Base-by-base conservation (phyloP, 2,329 filamentous ascomycete genomes). In the Eutypella sp. region DNA sequence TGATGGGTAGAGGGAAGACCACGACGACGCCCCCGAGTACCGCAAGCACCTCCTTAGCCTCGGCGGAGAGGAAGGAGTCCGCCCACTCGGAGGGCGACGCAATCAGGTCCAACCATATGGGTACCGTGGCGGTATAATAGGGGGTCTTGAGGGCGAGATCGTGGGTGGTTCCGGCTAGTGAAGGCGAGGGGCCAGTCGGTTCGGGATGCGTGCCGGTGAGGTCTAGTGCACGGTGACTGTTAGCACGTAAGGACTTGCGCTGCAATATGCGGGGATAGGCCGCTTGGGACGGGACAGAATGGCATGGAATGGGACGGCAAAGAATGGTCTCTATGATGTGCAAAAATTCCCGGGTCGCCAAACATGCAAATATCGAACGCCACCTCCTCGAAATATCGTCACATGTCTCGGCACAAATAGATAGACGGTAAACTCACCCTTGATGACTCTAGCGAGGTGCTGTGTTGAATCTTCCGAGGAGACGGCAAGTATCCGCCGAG, bases 101-200 rank as follows among this genome's bases (percentile, higher is more conserved):
- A 47, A 83, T 70, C 39, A 83, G 70, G 57, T 87, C 83, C n/a
- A 86, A 70, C 83, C 83, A 87, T 53, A 86, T 70, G 37, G 82
- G 81, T 3, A 86, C 69, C 0, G 69, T 69, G 44, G 79, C 73
- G 20, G 65, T 72, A 67, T 85, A 86, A 68, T 86, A 86, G 13
- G 68, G 56, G 18, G 81, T 86, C 49, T 71, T 70, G 45, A 86
- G 65, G 8, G 65, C 48, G 25, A 82, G 71, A 37, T 66, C 61
- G 56, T 85, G 82, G 15, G 81, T 81, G 27, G 72, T 74, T 22
- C 83, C 82, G 1, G 82, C 81, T 25, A 83, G 67, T 3, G 71
- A 67, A 2, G 66, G 58, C 7, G 61, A 64, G 15, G 64, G 63
- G 8, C 61, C 64, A 15, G 64, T 63, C 37, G 66, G 57, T 24